Evolutionary conservation across 2,329 filamentous ascomycete genomes (phyloP).

Genomic region (Alternaria panax): DNA sequence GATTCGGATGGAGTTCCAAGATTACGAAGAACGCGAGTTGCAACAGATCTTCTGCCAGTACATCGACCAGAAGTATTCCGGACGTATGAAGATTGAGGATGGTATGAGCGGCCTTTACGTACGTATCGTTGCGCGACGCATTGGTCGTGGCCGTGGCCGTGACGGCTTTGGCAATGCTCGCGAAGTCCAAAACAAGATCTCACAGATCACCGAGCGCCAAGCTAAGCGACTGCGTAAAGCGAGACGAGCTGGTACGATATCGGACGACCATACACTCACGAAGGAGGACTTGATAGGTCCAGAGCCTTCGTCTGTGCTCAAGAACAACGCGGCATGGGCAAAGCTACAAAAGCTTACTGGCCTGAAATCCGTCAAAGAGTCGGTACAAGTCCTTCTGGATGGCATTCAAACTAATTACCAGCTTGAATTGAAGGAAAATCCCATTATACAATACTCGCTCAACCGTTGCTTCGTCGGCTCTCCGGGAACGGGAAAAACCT

Average conservation of each 20-base stretch:
- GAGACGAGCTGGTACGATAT: constrained; percentile 49
- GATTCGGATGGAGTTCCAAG: constrained; percentile 68
- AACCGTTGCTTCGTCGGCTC: constrained; percentile 75
- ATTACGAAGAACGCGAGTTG: constrained; percentile 73
- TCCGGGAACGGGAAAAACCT: constrained; percentile 64
- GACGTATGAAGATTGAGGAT: constrained; percentile 56
- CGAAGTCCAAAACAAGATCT: constrained; percentile 68
- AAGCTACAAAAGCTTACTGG: constrained; percentile 67
- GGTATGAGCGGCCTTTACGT: constrained; percentile 67
- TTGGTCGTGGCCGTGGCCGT: constrained; percentile 68
- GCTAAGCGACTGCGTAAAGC: constrained; percentile 62
- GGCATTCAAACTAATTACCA: constrained; percentile 69
- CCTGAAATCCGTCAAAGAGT: constrained; percentile 67
- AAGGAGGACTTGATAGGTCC: constrained; percentile 77
- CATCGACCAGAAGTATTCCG: constrained; percentile 54
- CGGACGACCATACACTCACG: constrained; percentile 67
- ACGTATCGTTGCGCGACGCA: constrained; percentile 67
- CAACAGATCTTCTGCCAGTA: constrained; percentile 65
- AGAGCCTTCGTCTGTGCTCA: constrained; percentile 64
- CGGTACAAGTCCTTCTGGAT: constrained; percentile 66
- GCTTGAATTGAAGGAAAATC: constrained; percentile 69
- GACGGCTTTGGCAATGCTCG: constrained; percentile 78
- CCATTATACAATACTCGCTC: constrained; percentile 65
- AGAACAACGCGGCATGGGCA: constrained; percentile 63
- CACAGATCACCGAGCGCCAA: constrained; percentile 65